A percentile compares a stretch with the other conserved stretches of the same genome.
phyloP scores from a whole-genome alignment of 768 basidiomycete genomes.

The Coprinellus aureogranulatus region DNA sequence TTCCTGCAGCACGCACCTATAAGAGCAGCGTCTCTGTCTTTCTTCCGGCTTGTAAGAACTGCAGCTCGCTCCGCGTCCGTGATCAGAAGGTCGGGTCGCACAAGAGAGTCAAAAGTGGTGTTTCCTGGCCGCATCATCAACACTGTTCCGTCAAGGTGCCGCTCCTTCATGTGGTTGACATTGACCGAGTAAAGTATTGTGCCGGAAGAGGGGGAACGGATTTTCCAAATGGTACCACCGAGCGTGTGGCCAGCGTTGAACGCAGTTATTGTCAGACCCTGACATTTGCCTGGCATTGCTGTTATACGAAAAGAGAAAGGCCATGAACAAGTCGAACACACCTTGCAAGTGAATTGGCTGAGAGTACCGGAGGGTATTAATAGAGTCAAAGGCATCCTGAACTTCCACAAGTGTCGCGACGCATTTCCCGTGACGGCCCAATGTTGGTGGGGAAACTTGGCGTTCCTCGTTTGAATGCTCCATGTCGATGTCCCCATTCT shows the following conservation, averaged over 20 bases:
- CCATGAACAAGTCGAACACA: slow-evolving; percentile 33
- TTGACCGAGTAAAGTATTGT: slow-evolving; percentile 94
- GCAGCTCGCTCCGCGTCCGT: slow-evolving; percentile 86
- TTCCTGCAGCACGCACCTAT: slow-evolving; percentile 54
- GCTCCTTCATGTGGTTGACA: slow-evolving; percentile 93
- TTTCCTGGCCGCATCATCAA: slow-evolving; percentile 71
- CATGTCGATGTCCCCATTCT: slow-evolving; percentile 10
- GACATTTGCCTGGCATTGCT: slow-evolving; percentile 67
- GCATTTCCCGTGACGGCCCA: slow-evolving; percentile 49
- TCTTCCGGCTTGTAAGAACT: slow-evolving; percentile 80
- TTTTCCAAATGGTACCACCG: slow-evolving; percentile 97
- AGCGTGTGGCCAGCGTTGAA: slow-evolving; percentile 94
- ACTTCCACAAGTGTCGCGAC: slow-evolving; percentile 82
- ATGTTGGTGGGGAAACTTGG: slow-evolving; percentile 22
- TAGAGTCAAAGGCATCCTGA: slow-evolving; percentile 86
- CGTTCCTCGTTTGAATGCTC: slow-evolving; percentile 16
- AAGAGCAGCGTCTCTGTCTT: slow-evolving; percentile 86
- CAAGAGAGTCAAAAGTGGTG: slow-evolving; percentile 82
- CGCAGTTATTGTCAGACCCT: slow-evolving; percentile 90
- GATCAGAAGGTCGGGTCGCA: slow-evolving; percentile 89
- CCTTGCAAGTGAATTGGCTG: slow-evolving; percentile 95
- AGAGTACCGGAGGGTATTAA: slow-evolving; percentile 91
- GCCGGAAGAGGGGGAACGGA: slow-evolving; percentile 94
- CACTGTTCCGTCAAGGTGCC: slow-evolving; percentile 92
- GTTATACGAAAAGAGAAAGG: background rate